A percentile compares a stretch with the other conserved stretches of the same genome.
Evolutionary conservation across 2,329 filamentous ascomycete genomes (phyloP).

Genomic region (Fusarium sp.): DNA sequence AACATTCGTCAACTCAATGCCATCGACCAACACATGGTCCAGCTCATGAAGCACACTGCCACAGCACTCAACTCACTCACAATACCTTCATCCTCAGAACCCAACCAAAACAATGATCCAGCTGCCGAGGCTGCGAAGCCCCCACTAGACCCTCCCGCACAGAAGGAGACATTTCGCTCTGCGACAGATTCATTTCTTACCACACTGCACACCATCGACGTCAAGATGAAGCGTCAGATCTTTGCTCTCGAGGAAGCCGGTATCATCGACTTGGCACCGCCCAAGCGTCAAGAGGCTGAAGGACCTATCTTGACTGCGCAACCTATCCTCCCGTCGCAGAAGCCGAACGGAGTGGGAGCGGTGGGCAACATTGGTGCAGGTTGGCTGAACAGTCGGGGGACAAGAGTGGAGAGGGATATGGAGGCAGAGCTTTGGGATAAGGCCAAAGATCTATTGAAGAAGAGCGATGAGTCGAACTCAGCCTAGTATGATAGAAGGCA

Average conservation of each 20-base stretch:
- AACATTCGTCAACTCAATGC: slow-evolving; percentile 84
- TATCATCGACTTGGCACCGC: slow-evolving; percentile 70
- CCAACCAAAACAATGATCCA: slow-evolving; percentile 20
- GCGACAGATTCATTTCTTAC: slow-evolving; percentile 77
- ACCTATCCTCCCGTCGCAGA: slow-evolving; percentile 60
- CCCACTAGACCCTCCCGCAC: slow-evolving; percentile 60
- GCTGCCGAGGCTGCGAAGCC: slow-evolving; percentile 38
- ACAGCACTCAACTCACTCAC: slow-evolving; percentile 62
- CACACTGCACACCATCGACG: slow-evolving; percentile 79
- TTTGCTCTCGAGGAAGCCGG: slow-evolving; percentile 85
- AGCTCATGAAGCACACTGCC: slow-evolving; percentile 60
- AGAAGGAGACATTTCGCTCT: slow-evolving; percentile 68
- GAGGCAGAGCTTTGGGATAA: slow-evolving; percentile 81
- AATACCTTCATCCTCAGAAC: slow-evolving; percentile 41
- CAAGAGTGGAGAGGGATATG: slow-evolving; percentile 84
- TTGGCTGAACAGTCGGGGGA: slow-evolving; percentile 88
- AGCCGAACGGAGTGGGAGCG: slow-evolving; percentile 68
- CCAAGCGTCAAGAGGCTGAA: slow-evolving; percentile 51
- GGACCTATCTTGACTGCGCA: slow-evolving; percentile 53
- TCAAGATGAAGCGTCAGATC: slow-evolving; percentile 75
- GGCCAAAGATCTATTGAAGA: slow-evolving; percentile 55
- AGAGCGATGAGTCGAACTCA: slow-evolving; percentile 36
- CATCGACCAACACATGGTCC: slow-evolving; percentile 73
- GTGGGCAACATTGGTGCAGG: slow-evolving; percentile 81
- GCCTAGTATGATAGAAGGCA: no score